Conservation (phyloP, 2,329 filamentous ascomycete genomes). For the Cercospora sp. region DNA sequence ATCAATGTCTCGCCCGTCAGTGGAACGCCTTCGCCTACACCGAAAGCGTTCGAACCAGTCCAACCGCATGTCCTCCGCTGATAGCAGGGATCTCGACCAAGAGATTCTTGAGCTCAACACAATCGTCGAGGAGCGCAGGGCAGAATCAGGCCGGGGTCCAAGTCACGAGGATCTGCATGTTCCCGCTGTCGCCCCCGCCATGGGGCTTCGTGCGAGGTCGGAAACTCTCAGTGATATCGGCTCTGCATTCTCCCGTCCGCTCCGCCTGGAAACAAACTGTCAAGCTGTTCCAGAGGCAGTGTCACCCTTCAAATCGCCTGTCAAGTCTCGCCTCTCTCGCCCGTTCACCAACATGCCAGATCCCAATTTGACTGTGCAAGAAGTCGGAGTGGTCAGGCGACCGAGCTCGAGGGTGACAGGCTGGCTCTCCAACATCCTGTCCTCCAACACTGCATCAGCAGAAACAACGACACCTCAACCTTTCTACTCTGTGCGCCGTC, state of each 20-base stretch:
- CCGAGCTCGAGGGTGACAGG: constrained; percentile 31
- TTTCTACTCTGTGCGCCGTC: constrained; percentile 24
- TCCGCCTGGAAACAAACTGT: constrained; percentile 18
- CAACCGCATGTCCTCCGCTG: constrained; percentile 20
- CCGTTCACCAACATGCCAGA: constrained; percentile 29
- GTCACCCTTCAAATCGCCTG: constrained; percentile 21
- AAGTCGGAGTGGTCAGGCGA: constrained; percentile 14
- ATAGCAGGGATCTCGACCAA: constrained; percentile 42
- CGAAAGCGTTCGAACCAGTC: constrained; percentile 38
- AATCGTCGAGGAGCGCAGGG: constrained; percentile 50
- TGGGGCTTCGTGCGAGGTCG: constrained; percentile 48
- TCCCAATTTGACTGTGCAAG: constrained; percentile 14
- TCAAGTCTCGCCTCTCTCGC: constrained; percentile 26
- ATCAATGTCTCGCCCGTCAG: constrained; percentile 22
- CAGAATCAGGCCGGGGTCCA: constrained; percentile 37
- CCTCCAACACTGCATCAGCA: constrained; percentile 16
- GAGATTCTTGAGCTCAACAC: constrained; percentile 52
- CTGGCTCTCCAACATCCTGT: constrained; percentile 33
- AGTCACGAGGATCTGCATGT: constrained; percentile 41
- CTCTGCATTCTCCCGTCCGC: constrained; percentile 47
- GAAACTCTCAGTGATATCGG: constrained; percentile 52
- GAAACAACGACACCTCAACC: constrained; percentile 15
- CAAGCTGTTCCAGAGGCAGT: constrained; percentile 2
- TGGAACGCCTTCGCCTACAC: constrained; percentile 39
- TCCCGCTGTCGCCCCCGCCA: constrained; percentile 49